These are phyloP conservation scores for Holtermannia corniformis DNA, from an alignment of 768 basidiomycete genomes.

Conservation along the genomic window DNA sequence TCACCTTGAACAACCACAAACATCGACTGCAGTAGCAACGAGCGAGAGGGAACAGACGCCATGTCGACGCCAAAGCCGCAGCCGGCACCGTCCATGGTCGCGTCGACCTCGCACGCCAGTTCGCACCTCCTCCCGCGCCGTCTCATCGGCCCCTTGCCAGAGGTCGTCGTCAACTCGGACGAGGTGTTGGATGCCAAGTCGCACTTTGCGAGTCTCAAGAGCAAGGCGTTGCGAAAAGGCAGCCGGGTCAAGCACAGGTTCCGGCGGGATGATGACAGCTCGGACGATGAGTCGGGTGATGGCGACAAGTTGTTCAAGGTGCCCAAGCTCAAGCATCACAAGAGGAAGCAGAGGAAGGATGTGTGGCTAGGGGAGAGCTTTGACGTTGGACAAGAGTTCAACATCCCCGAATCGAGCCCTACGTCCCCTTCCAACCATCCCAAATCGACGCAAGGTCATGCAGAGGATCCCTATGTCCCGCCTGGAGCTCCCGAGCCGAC, in stretches of 20 bases:
- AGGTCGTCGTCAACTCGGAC: conserved; percentile 19
- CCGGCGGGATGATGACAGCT: not conserved
- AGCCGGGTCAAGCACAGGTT: conserved; percentile 1
- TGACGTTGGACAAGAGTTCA: conserved; percentile 33
- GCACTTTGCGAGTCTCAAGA: not conserved
- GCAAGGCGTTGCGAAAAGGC: not conserved
- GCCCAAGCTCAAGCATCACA: conserved; percentile 2
- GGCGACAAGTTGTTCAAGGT: not conserved
- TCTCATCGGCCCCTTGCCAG: conserved; percentile 35
- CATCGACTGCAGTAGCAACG: too few relatives aligned
- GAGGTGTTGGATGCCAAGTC: conserved; percentile 12
- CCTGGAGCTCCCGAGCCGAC: not conserved
- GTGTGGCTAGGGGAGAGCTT: conserved; percentile 37
- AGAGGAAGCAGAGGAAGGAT: conserved; percentile 25
- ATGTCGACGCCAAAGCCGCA: conserved; percentile 4
- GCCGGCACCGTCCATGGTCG: conserved; percentile 15
- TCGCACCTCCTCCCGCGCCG: conserved; percentile 22
- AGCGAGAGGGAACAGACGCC: too few relatives aligned
- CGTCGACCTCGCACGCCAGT: conserved; percentile 13
- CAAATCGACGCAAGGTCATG: not conserved
- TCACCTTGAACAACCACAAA: too few relatives aligned
- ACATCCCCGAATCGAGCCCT: not conserved
- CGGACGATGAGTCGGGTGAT: conserved; percentile 5
- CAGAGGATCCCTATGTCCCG: not conserved
- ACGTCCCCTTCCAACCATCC: too few relatives aligned